phyloP scores from a whole-genome alignment of 1,139 yeast genomes.

The Saccharomyces uvarum region DNA sequence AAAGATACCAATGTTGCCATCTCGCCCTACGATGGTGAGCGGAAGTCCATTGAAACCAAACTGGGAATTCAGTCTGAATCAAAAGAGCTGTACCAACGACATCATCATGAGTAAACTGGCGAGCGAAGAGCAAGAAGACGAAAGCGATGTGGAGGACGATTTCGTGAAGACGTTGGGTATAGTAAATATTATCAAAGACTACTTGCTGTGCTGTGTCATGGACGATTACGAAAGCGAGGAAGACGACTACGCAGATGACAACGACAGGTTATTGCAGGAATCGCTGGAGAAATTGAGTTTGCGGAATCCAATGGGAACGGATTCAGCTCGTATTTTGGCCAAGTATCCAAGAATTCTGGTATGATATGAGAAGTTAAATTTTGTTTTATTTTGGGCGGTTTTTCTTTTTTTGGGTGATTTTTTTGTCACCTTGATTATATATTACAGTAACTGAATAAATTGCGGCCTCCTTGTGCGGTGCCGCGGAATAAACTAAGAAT shows the following conservation, averaged over 20 bases:
- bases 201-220: constrained; percentile 23
- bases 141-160: constrained; percentile 6
- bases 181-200: constrained; percentile 26
- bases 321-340: constrained; percentile 3
- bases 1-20: constrained; percentile 4
- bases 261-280: constrained; percentile 1
- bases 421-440: neutral
- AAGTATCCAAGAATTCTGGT: constrained; percentile 13
- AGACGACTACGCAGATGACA: constrained; percentile 6
- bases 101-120: constrained; percentile 3
- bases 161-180: constrained; percentile 11
- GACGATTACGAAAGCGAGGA: constrained; percentile 20
- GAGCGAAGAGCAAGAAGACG: constrained; percentile 10
- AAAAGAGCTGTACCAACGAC: constrained; percentile 18
- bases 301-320: neutral
- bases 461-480: neutral
- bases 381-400: neutral
- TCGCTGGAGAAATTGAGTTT: neutral
- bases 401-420: neutral
- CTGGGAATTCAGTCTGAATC: constrained; percentile 18
- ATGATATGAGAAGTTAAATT: neutral
- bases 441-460: constrained; percentile 1
- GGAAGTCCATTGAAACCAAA: neutral
- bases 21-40: neutral
- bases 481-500: neutral